phyloP scores from a whole-genome alignment of 2,329 filamentous ascomycete genomes.

The Arthrobotrys sinensis region DNA sequence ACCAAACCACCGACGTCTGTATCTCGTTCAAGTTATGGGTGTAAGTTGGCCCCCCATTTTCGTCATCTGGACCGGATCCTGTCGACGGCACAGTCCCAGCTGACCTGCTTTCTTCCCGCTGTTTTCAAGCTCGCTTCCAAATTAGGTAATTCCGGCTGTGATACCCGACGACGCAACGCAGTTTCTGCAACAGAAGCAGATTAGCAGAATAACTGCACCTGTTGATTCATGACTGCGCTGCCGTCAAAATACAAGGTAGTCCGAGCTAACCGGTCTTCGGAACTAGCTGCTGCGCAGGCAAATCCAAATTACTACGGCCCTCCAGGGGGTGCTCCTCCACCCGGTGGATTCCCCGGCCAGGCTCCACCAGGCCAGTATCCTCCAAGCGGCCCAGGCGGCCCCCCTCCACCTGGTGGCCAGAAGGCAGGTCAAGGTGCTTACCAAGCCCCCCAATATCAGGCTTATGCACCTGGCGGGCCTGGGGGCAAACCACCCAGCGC shows the following conservation, averaged over 20 bases:
- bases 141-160: slow-evolving; percentile 58
- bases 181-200: slow-evolving; percentile 39
- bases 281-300: slow-evolving; percentile 56
- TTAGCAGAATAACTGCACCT: slow-evolving; percentile 2
- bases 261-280: slow-evolving; percentile 40
- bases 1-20: slow-evolving; percentile 33
- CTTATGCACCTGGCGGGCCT: slow-evolving; percentile 31
- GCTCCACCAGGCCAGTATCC: slow-evolving; percentile 47
- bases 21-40: slow-evolving; percentile 46
- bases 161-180: slow-evolving; percentile 48
- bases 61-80: slow-evolving; percentile 34
- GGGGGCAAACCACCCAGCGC: slow-evolving; percentile 43
- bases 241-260: not conserved
- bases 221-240: slow-evolving; percentile 5
- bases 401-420: slow-evolving; percentile 37
- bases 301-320: slow-evolving; percentile 57
- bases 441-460: slow-evolving; percentile 51
- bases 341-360: slow-evolving; percentile 43
- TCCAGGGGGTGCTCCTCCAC: slow-evolving; percentile 44
- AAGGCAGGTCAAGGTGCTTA: slow-evolving; percentile 43
- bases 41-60: slow-evolving; percentile 31
- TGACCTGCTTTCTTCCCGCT: slow-evolving; percentile 34
- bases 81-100: slow-evolving; percentile 35
- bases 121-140: slow-evolving; percentile 60
- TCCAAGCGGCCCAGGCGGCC: slow-evolving; percentile 33